phyloP scores from a whole-genome alignment of 1,284 basidiomycete genomes.

The Malassezia globosa region DNA sequence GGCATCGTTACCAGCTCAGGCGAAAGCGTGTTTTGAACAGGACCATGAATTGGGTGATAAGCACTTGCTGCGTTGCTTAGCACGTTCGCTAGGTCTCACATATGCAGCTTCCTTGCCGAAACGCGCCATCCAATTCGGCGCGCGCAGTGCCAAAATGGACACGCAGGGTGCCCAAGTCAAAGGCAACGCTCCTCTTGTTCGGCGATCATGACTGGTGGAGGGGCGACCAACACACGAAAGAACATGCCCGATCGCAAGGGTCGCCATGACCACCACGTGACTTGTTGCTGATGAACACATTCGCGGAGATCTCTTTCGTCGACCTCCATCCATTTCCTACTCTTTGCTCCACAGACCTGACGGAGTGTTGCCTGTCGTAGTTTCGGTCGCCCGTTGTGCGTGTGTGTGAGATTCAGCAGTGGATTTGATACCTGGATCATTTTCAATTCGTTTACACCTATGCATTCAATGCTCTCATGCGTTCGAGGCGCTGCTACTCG shows the following conservation, averaged over 20 bases:
- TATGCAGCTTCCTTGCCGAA: slow-evolving; percentile 63
- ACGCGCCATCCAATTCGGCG: slow-evolving; percentile 90
- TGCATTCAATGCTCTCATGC: background rate
- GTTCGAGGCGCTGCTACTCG: background rate
- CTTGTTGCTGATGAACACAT: too few relatives aligned
- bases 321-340: background rate
- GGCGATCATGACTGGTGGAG: too few relatives aligned
- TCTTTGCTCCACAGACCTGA: too few relatives aligned
- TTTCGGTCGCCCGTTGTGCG: background rate
- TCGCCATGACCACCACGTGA: background rate
- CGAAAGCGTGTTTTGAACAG: slow-evolving; percentile 58
- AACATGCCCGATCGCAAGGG: too few relatives aligned
- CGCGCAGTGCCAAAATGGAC: slow-evolving; percentile 79
- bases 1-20: slow-evolving; percentile 61
- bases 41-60: slow-evolving; percentile 56
- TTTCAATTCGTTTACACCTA: too few relatives aligned
- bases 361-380: too few relatives aligned
- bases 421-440: too few relatives aligned
- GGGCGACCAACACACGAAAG: too few relatives aligned
- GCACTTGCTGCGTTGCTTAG: slow-evolving; percentile 57
- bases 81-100: slow-evolving; percentile 18
- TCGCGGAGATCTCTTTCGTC: too few relatives aligned
- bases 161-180: slow-evolving; percentile 47
- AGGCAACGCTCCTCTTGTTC: slow-evolving; percentile 19
- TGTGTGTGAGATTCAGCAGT: background rate